Conservation (phyloP, 2,329 filamentous ascomycete genomes). For the Colletotrichum sp. region DNA sequence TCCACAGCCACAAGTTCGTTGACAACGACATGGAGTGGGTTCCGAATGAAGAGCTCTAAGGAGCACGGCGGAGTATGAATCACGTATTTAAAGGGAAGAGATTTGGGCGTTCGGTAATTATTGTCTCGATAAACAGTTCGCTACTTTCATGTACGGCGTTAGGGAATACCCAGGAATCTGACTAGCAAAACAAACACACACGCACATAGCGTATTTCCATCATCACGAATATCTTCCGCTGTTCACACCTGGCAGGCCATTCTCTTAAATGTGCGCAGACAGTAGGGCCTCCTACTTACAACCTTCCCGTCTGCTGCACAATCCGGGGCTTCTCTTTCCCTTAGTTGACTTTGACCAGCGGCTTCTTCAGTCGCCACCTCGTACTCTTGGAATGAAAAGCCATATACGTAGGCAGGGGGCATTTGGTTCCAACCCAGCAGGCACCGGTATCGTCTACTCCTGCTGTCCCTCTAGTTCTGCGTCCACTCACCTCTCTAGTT, state of each 20-base stretch:
- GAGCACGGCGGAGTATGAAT: not conserved
- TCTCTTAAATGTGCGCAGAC: not conserved
- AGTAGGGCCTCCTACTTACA: not conserved
- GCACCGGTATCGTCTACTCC: no score
- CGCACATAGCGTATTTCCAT: not conserved
- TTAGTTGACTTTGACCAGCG: not conserved
- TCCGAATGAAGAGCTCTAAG: constrained; percentile 6
- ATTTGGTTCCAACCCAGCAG: not conserved
- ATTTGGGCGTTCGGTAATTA: not conserved
- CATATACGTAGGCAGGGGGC: not conserved
- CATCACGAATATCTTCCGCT: no score
- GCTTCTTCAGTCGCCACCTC: not conserved
- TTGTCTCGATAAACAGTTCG: not conserved
- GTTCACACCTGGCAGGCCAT: not conserved
- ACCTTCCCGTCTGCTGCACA: not conserved
- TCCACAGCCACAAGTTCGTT: constrained; percentile 44
- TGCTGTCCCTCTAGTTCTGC: no score
- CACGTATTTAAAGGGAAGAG: not conserved
- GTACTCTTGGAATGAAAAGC: fast-evolving
- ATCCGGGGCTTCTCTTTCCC: not conserved
- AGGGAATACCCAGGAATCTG: constrained; percentile 12
- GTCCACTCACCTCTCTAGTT: no score
- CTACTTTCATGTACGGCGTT: constrained; percentile 1
- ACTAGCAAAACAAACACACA: not conserved
- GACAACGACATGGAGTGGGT: constrained; percentile 39